Conservation (phyloP, 306 rosid species). For the Arachis hypogaea region DNA sequence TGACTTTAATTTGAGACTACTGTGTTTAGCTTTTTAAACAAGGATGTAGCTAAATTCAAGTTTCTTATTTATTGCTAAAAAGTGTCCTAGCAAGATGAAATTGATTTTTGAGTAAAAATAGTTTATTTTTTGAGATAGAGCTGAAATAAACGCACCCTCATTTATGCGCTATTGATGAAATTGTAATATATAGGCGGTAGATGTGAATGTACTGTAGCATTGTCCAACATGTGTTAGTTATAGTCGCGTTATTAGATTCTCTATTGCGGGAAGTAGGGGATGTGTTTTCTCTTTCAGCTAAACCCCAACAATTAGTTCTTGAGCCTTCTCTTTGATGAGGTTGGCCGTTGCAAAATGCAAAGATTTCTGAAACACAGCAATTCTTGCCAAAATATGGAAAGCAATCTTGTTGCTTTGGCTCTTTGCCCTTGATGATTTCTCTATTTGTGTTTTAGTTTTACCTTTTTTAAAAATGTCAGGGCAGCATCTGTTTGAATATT, state of each 20-base stretch:
- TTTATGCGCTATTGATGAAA: neutral
- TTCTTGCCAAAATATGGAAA: neutral
- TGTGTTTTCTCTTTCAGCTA: neutral
- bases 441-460: neutral
- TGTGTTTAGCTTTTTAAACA: too few relatives aligned
- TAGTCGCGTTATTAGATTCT: slow-evolving; percentile 4
- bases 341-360: slow-evolving; percentile 2
- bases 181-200: neutral
- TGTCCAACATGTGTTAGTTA: neutral
- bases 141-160: too few relatives aligned
- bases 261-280: neutral
- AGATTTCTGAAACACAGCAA: neutral
- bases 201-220: neutral
- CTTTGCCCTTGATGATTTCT: neutral
- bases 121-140: too few relatives aligned
- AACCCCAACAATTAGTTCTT: slow-evolving; percentile 8
- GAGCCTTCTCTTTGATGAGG: neutral
- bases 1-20: too few relatives aligned
- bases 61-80: too few relatives aligned
- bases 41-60: too few relatives aligned
- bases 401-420: neutral
- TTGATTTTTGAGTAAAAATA: too few relatives aligned
- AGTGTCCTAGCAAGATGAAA: too few relatives aligned
- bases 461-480: neutral
- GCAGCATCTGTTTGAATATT: neutral